Evolutionary conservation across 2,329 filamentous ascomycete genomes (phyloP), one percentile per base, ranked within the genome.

Genomic region (Hypoxylon sp.): DNA sequence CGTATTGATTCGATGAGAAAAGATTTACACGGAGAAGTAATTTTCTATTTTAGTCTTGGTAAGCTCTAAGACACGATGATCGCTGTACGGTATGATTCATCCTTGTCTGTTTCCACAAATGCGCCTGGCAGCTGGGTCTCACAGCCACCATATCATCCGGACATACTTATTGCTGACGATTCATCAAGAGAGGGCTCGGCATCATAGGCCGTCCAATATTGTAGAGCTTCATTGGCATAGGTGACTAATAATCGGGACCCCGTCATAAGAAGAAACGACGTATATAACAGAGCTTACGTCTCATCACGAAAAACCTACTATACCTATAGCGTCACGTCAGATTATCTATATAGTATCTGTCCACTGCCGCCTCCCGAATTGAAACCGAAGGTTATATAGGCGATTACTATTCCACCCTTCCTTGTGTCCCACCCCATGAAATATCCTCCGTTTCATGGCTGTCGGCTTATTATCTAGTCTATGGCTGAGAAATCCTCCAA

Each of bases 11-110:
- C 41, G 25, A 34, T 23, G 23, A 56, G 17, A 43, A 28, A 6
- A 21, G 25, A n/a, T 17, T 45, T 19, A 49, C 30, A 11, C 19
- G 19, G 34, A 36, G 25, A 19, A 58, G 28, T 51, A 41, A 13
- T 30, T 45, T 67, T 60, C 60, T 67, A 67, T 67, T 67, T 67
- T 43, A 21, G 38, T 43, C 38, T 55, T 55, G 60, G 49, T 59
- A 19, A 30, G 17, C 32, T n/a, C n/a, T n/a, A 28, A 23, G 36
- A 23, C 14, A 50, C 11, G 60, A 17, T 50, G 64, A 67, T 67
- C 64, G 21, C 49, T 46, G 14, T 49, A 49, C 4, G 34, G 34
- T 48, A 38, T 38, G 38, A 49, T 21, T 13, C 25, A 59, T 53
- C 53, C 41, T 50, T 11, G 59, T 25, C 14, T 7, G 21, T 56